A percentile compares a stretch with the other conserved stretches of the same genome.
phyloP scores from a whole-genome alignment of 108 stramenopile genomes.

The Cafeteria roenbergensis region DNA sequence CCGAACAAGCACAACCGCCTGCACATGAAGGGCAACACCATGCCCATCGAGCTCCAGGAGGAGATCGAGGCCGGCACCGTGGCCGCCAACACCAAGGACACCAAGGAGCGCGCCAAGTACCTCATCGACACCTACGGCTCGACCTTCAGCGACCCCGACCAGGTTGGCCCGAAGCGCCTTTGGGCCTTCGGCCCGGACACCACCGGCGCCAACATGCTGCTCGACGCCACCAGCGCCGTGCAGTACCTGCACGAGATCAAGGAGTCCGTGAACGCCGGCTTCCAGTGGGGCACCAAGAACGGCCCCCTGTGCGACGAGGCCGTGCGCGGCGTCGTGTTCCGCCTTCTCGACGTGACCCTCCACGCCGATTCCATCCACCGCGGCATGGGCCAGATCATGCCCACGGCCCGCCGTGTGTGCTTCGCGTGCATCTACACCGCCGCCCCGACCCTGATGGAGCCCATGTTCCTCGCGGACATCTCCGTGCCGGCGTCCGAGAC shows the following conservation, averaged over 20 bases:
- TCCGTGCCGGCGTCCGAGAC: constrained; percentile 94
- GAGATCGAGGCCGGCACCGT: constrained; percentile 93
- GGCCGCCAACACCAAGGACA: constrained; percentile 58
- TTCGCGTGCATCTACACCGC: constrained; percentile 84
- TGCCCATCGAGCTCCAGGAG: constrained; percentile 68
- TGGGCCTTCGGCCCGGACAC: constrained; percentile 99
- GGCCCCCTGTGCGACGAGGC: constrained; percentile 95
- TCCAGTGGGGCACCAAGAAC: constrained; percentile 91
- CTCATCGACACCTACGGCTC: constrained; percentile 85
- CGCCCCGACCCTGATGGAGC: constrained; percentile 83
- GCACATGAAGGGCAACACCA: constrained; percentile 69
- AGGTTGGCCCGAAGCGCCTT: constrained; percentile 42
- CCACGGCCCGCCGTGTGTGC: constrained; percentile 95
- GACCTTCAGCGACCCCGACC: no score
- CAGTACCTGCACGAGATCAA: constrained; percentile 98
- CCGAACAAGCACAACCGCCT: constrained; percentile 99
- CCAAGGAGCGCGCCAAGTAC: constrained; percentile 78
- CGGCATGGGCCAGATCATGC: constrained; percentile 99
- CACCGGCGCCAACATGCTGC: constrained; percentile 92
- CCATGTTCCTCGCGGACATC: constrained; percentile 94
- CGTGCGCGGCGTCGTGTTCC: constrained; percentile 88
- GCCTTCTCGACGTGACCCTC: constrained; percentile 96
- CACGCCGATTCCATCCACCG: constrained; percentile 99
- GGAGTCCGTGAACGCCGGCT: constrained; percentile 96
- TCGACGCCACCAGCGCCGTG: constrained; percentile 98